Evolutionary conservation across 139 green algal species (phyloP), one percentile per base, ranked within the genome.

Genomic region (Micromonas commoda): DNA sequence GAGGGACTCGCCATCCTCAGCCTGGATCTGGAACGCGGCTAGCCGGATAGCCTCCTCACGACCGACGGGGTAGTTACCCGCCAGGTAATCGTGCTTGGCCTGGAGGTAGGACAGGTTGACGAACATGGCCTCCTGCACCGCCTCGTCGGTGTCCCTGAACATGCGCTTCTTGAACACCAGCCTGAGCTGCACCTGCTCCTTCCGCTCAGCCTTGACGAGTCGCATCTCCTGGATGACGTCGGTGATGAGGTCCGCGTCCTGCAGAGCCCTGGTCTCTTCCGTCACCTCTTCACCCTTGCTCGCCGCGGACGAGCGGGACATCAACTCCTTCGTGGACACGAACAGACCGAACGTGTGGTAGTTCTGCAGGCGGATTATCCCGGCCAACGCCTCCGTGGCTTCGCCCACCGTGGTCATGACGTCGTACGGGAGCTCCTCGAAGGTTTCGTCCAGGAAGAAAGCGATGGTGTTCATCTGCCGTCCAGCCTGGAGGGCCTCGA

Each of bases 121-220:
- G 77, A 99, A 99, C 80, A 94, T 87, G 3, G 93, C 90, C 84
- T 99, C 95, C 4, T 86, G 93, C 63, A 98, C 92, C 13, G 87
- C 87, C 86, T 98, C 95, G 82, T 99, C 95, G 0, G 92, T 95
- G 80, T 97, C 95, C 23, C 92, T 76, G 83, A 96, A 96, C 89
- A 99, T 96, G 79, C 90, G 88, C 87, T 98, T 98, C 88, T 97
- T 97, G 89, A 98, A 98, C 64, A 99, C 83, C 60, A 99, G 81
- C 28, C 54, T 32, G 67, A 23, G 73, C 75, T 81, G 73, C 37
- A 81, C 4, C 31, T 31, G 24, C 34, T 77, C 29, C 63, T 66
- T 70, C 23, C 4, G 90, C 73, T 68, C 73, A 24, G 82, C 71
- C 75, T 91, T 91, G 19, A 70, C 72, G 71, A 84, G 84, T 37